These are phyloP conservation scores for Pelargonium exstipulatum DNA, from an alignment of 441 rosid species.

Conservation along the genomic window DNA sequence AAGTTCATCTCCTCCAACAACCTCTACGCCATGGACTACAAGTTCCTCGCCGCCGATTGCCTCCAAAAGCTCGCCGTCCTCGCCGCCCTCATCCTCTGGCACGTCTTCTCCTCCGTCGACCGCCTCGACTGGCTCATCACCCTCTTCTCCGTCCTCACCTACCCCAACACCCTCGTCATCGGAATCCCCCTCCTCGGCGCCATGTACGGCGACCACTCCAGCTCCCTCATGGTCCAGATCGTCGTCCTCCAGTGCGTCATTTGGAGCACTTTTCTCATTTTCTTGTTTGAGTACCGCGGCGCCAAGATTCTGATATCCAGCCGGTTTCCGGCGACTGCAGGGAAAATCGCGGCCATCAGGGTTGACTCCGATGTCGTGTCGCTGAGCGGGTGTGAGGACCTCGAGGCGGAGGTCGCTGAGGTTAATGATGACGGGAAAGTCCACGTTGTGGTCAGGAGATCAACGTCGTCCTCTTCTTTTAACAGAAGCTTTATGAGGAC, in stretches of 20 bases:
- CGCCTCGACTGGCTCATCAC: slow-evolving; percentile 66
- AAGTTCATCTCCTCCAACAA: slow-evolving; percentile 62
- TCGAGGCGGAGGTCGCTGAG: slow-evolving; percentile 49
- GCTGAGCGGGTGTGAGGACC: slow-evolving; percentile 43
- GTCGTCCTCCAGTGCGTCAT: slow-evolving; percentile 69
- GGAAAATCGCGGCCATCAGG: slow-evolving; percentile 52
- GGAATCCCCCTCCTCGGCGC: slow-evolving; percentile 63
- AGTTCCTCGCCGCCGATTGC: slow-evolving; percentile 63
- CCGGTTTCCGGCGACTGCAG: slow-evolving; percentile 65
- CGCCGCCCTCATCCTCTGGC: slow-evolving; percentile 39
- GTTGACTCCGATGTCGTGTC: slow-evolving; percentile 66
- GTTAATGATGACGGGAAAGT: slow-evolving; percentile 57
- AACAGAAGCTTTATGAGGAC: too few species aligned
- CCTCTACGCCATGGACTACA: slow-evolving; percentile 55
- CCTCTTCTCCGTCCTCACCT: slow-evolving; percentile 49
- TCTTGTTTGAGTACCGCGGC: slow-evolving; percentile 61
- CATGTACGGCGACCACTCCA: slow-evolving; percentile 51
- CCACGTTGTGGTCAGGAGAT: slow-evolving; percentile 57
- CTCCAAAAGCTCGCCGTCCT: slow-evolving; percentile 57
- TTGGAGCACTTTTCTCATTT: slow-evolving; percentile 63
- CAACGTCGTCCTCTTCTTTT: slow-evolving; percentile 36
- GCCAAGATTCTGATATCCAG: slow-evolving; percentile 64
- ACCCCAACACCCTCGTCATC: slow-evolving; percentile 63
- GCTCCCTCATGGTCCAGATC: slow-evolving; percentile 61
- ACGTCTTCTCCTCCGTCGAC: slow-evolving; percentile 40